Evolutionary conservation across 768 basidiomycete species (phyloP), one percentile per base, ranked within the genome.

Genomic region (Pleurotus citrinopileatus): DNA sequence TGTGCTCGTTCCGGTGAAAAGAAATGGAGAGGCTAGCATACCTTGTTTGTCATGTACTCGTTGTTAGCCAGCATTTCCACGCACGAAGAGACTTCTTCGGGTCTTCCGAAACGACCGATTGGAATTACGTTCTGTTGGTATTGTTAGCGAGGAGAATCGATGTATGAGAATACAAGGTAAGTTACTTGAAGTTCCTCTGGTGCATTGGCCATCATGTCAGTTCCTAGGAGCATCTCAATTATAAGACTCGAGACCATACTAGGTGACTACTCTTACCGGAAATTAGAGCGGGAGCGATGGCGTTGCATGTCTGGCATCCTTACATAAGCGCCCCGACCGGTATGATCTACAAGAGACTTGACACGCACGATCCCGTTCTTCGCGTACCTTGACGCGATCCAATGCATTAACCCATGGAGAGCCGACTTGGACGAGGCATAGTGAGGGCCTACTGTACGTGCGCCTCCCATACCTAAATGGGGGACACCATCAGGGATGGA

Each of bases 1-100:
- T n/a, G 15, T 34, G n/a, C n/a, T n/a, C n/a, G n/a, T n/a, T n/a
- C n/a, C n/a, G n/a, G n/a, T 34, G n/a, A 34, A 10, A 34, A 9
- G 10, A 34, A n/a, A 34, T 34, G 32, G n/a, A 9, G 32, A 34
- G 32, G 32, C n/a, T 34, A 42, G 42, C 67, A 10, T 50, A 77
- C 80, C 73, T 82, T 82, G 66, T 82, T 79, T 19, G 80, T 81
- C 74, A 82, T 78, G 47, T 81, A 83, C 9, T 66, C 70, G 59
- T 82, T 83, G 2, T 67, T 72, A 4, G 73, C 76, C 3, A 81
- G 67, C 62, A 78, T 64, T 57, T 78, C 74, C 8, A 81, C 77
- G 17, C 80, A 66, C 17, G 74, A 73, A 2, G 80, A 74, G 26
- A 83, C 73, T 56, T 82, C 80, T 27, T 75, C 68, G 0, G 81